These are phyloP conservation scores for Fusarium ambrosium DNA, from an alignment of 2,329 filamentous ascomycete genomes.

Conservation along the genomic window DNA sequence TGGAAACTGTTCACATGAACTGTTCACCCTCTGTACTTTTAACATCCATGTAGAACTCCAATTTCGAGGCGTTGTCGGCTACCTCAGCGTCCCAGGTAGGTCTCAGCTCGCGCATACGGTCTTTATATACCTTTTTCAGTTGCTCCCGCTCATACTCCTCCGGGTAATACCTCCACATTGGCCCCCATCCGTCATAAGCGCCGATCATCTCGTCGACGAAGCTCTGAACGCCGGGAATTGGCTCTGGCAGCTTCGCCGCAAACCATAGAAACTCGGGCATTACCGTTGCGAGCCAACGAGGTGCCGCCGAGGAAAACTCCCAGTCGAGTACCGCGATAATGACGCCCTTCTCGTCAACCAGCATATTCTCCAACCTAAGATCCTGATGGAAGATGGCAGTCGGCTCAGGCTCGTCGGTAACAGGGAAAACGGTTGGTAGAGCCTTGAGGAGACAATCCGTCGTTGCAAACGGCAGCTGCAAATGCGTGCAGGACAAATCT, in stretches of 20 bases:
- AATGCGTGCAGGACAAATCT: too few species aligned
- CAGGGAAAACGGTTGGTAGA: neutral
- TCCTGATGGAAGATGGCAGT: slow-evolving; percentile 53
- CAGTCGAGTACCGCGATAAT: slow-evolving; percentile 58
- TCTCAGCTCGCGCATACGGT: slow-evolving; percentile 49
- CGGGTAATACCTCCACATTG: slow-evolving; percentile 47
- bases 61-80: slow-evolving; percentile 38
- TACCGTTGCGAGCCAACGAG: slow-evolving; percentile 53
- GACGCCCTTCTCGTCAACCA: slow-evolving; percentile 53
- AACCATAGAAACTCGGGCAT: slow-evolving; percentile 53
- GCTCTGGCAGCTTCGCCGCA: slow-evolving; percentile 39
- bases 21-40: too few species aligned
- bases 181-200: too few species aligned
- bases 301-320: slow-evolving; percentile 58
- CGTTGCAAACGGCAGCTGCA: too few species aligned
- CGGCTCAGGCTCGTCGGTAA: neutral
- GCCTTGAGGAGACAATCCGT: neutral
- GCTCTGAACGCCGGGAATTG: slow-evolving; percentile 33
- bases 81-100: slow-evolving; percentile 51
- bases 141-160: slow-evolving; percentile 57
- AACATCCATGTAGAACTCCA: slow-evolving; percentile 45
- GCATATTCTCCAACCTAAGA: slow-evolving; percentile 55
- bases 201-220: slow-evolving; percentile 32
- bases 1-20: too few species aligned
- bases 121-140: slow-evolving; percentile 49